Base-by-base conservation (phyloP, 148 eudicot species). In the Dianthus caryophyllus region DNA sequence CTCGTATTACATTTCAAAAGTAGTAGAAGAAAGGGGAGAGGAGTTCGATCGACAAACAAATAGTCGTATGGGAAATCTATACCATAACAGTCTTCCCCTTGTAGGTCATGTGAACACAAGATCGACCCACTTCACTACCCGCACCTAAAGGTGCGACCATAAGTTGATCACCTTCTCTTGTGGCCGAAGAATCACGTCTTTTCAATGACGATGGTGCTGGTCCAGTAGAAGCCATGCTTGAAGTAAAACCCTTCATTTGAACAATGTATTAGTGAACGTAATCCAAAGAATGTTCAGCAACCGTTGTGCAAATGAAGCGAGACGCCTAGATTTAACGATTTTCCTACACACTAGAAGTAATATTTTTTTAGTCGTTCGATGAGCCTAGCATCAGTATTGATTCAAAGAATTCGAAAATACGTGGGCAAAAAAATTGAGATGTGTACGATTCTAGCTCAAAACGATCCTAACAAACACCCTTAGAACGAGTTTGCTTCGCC, bases 121-220 rank as follows among this genome's bases (percentile, higher is more conserved):
- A 93, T 33, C 98, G 83, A 30, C 98, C 98, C 27, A 93, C 98
- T 87, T 93, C 98, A 80, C 47, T 87, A 2, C 96, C 98, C 4
- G 98, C 98, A 11, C 98, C 98, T 67, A 92, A 76, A 4, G 95
- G 98, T 9, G 96, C 89, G 24, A 93, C 78, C 24, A 85, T 77
- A 58, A 89, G 86, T 79, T 80, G 84, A 73, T 93, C 96, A 36
- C 84, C 87, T 70, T 93, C 96, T 73, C 89, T 80, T 6, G 85
- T 43, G 12, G 61, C 79, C 10, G 83, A 64, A 10, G 88, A 58
- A 70, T 83, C 85, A 10, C 84, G 81, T 43, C 86, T 79, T 80
- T 87, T 92, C 30, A 77, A 63, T 29, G 93, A 77, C 25, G 84
- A 69, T 22, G 79, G 61, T 6, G 87, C 77, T 65, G 80, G 84